Base-by-base conservation (phyloP, 129 eudicot genomes). In the Lactuca saligna region DNA sequence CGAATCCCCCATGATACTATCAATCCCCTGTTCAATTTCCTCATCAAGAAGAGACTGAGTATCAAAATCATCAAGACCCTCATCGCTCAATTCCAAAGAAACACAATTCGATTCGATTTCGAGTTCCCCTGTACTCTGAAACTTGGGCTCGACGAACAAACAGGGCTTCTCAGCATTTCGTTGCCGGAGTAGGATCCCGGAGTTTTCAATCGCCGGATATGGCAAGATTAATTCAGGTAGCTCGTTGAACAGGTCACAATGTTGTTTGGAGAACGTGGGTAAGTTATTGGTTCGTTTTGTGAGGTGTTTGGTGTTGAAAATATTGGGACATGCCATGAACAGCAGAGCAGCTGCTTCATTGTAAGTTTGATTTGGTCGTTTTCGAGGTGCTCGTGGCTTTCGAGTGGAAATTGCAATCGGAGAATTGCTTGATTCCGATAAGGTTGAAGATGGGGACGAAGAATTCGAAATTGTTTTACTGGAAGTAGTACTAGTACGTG, bases 291-390 rank as follows among this genome's bases (percentile, higher is more conserved):
- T 60, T 67, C 61, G 84, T 50, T 80, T 91, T 8, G 70, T 65
- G 77, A 87, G 83, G 78, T 88, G 81, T 69, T 87, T 87, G 77
- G 80, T 13, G 46, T 73, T 79, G 72, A 93, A 93, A 32, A 93
- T 76, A 20, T 85, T 85, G 35, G 99, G 99, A 15, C 89, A 83
- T 8, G 95, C 99, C 44, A 90, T 85, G 63, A 97, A 93, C 32
- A 93, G 95, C 63, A 93, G 75, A 16, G 90, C 85, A 12, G 93
- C 97, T 2, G 99, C 99, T 66, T 93, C 99, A 57, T 89, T 89
- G 83, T 93, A 93, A 2, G 93, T 87, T 67, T 93, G 99, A 54
- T 89, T 93, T 3, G 95, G 99, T 57, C 99, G 75, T 70, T 93
- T 93, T 68, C 99, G 87, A 5, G 97, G 99, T 8, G 97, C 89